These are phyloP conservation scores for Pyrus communis DNA, from an alignment of 306 rosid genomes.

Conservation along the genomic window DNA sequence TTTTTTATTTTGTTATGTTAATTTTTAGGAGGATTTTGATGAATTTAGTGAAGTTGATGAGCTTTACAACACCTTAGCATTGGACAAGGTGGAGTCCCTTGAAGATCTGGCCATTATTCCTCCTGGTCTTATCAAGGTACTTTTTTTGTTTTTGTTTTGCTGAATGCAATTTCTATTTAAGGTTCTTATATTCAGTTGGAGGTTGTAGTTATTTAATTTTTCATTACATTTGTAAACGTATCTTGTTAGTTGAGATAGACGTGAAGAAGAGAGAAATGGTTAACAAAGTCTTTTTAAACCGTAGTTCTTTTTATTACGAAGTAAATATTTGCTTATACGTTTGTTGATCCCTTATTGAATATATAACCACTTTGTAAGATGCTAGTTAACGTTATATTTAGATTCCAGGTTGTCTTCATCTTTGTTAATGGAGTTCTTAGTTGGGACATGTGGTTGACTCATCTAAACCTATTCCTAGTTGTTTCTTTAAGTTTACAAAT, in stretches of 20 bases:
- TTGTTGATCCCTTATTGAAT: neutral
- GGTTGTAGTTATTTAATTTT: neutral
- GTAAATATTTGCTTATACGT: neutral
- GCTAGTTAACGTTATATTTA: neutral
- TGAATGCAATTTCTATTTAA: neutral
- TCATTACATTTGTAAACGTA: neutral
- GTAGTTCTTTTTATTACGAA: neutral
- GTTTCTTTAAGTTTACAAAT: neutral
- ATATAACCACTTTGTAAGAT: neutral
- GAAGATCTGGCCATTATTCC: slow-evolving; percentile 86
- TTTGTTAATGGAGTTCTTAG: neutral
- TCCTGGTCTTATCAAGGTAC: slow-evolving; percentile 80
- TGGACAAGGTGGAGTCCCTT: slow-evolving; percentile 88
- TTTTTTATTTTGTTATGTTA: slow-evolving; percentile 17
- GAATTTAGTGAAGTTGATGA: slow-evolving; percentile 88
- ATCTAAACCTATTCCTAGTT: neutral
- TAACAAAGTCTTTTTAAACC: neutral
- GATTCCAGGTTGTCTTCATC: neutral
- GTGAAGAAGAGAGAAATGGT: neutral
- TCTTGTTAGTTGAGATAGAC: neutral
- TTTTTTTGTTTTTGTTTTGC: neutral
- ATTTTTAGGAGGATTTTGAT: slow-evolving; percentile 74
- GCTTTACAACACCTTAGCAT: slow-evolving; percentile 69
- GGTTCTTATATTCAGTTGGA: neutral
- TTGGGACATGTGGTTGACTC: neutral